Evolutionary conservation across 768 basidiomycete species (phyloP).

Genomic region (Mycena indigotica): DNA sequence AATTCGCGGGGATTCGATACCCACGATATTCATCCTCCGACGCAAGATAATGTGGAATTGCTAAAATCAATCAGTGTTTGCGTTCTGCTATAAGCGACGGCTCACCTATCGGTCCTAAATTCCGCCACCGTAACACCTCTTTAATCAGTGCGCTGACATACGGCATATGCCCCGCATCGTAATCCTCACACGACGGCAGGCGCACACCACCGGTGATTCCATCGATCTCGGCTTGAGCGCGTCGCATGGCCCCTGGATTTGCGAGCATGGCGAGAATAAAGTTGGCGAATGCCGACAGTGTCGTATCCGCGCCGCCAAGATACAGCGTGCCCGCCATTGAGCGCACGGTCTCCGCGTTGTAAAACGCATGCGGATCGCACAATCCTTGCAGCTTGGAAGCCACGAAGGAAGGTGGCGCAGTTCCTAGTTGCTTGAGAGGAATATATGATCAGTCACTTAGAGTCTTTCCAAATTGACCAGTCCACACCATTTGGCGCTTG

Average conservation of each 20-base stretch:
- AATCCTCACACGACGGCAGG: conserved; percentile 20
- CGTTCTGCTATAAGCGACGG: neutral
- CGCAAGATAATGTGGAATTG: neutral
- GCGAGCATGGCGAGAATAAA: conserved; percentile 24
- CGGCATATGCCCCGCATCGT: conserved; percentile 17
- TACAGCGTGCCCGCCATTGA: conserved; percentile 9
- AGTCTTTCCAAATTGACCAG: neutral
- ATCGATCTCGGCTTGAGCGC: conserved; percentile 28
- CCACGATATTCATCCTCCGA: neutral
- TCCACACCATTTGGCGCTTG: conserved; percentile 34
- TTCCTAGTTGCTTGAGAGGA: neutral
- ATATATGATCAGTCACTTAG: neutral
- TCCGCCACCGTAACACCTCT: conserved; percentile 2
- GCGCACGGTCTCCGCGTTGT: neutral
- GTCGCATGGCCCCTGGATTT: conserved; percentile 13
- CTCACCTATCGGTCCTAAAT: neutral
- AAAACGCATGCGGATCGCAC: neutral
- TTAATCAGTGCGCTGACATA: conserved; percentile 10
- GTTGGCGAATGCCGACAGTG: neutral
- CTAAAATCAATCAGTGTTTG: neutral
- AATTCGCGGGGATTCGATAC: neutral
- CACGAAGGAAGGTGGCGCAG: neutral
- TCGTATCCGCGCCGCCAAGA: conserved; percentile 2
- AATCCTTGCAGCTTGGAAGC: neutral
- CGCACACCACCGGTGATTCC: conserved; percentile 20